Base-by-base conservation (phyloP, 805 yeast species). In the Saccharomycopsis vini region DNA sequence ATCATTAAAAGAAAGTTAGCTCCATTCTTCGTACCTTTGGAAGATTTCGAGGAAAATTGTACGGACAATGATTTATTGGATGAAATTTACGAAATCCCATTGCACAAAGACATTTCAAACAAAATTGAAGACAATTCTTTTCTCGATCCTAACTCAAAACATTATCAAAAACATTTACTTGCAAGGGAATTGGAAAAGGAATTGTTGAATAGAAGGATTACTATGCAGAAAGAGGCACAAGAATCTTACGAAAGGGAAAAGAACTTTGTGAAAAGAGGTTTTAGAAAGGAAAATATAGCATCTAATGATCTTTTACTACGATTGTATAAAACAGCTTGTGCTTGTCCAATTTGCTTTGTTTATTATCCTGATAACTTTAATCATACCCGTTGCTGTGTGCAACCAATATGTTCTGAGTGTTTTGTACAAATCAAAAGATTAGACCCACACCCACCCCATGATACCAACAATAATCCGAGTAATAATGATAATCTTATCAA, bases 401-500 rank as follows among this genome's bases (percentile, higher is more conserved):
- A 90, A 60, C 89, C 95, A 1, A 88, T 90, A 18, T 92, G 98
- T 63, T 74, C 95, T 2, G 97, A 90, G 62, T 90, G 98, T 59
- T 92, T 90, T 72, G 97, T 90, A 9, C 97, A 90, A 61, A 88
- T 90, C 59, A 87, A 85, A 60, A 72, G 98, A 42, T 65, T 79
- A 28, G 95, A 86, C 9, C 97, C 98, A 0, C 97, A 90, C 62
- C 86, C 88, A 28, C 95, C 96, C 1, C 94, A 87, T 57, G 90
- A 81, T 51, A 77, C 72, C 15, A 15, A 29, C 10, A 28, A 16
- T 40, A 61, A 62, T 19, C 56, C 56, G n/a, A 44, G 47, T 3
- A 48, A 56, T 22, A 56, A 57, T 16, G 52, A 53, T 39, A 63
- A 62, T 28, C 60, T 57, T 22, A 53, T 56, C 10, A 58, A 60